A percentile compares a stretch with the other conserved stretches of the same genome.
These are phyloP conservation scores for Inga oerstediana DNA, from an alignment of 306 rosid genomes.

Conservation along the genomic window DNA sequence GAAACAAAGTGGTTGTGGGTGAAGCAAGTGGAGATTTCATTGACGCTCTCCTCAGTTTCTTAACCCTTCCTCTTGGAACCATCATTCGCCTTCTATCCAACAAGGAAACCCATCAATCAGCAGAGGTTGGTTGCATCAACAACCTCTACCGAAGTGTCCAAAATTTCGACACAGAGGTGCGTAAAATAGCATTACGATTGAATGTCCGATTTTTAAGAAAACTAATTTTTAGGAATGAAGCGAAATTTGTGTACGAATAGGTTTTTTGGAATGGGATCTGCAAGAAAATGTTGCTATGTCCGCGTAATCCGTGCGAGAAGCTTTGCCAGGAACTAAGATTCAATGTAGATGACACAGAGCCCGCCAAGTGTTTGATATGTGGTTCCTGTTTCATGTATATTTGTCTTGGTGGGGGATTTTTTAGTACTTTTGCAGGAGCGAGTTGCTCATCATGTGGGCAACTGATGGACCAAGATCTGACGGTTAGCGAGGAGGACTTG, in stretches of 20 bases:
- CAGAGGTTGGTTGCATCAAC: slow-evolving; percentile 7
- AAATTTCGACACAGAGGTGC: not conserved
- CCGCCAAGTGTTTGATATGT: slow-evolving; percentile 9
- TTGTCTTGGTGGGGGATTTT: too few relatives aligned
- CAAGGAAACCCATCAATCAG: not conserved
- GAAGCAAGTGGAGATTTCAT: not conserved
- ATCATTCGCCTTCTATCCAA: not conserved
- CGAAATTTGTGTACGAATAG: not conserved
- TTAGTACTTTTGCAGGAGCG: not conserved
- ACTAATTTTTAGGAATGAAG: not conserved
- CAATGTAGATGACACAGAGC: slow-evolving; percentile 30
- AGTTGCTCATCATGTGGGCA: not conserved
- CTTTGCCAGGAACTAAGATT: not conserved
- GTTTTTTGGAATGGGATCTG: not conserved
- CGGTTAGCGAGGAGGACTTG: not conserved
- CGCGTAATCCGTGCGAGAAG: slow-evolving; percentile 1
- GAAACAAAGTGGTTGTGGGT: not conserved
- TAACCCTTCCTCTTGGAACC: slow-evolving; percentile 3
- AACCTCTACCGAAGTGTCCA: slow-evolving; percentile 12
- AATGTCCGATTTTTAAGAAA: not conserved
- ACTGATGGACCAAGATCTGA: not conserved
- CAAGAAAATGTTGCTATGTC: not conserved
- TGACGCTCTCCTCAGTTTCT: not conserved
- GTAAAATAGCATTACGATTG: not conserved
- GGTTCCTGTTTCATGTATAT: not conserved